Conservation (phyloP, 2,329 filamentous ascomycete genomes). For the Aspergillus oerlinghausenensis region DNA sequence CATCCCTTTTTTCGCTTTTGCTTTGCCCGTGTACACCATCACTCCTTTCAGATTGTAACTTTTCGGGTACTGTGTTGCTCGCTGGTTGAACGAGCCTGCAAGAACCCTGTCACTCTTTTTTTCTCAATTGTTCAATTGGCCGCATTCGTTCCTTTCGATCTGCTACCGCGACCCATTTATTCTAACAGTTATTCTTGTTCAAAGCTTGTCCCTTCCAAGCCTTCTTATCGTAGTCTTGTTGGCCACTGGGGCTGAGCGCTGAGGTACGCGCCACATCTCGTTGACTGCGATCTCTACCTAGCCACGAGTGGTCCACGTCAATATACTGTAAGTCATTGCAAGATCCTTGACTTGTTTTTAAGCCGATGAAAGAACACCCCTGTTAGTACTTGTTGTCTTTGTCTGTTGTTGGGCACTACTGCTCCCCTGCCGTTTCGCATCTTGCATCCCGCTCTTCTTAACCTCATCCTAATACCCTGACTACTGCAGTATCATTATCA, state of each 20-base stretch:
- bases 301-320: neutral
- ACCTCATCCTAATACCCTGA: neutral
- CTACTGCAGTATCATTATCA: neutral
- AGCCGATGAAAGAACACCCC: neutral
- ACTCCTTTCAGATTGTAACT: neutral
- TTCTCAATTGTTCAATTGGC: neutral
- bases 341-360: neutral
- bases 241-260: neutral
- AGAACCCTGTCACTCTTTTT: neutral
- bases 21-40: neutral
- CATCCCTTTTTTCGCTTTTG: neutral
- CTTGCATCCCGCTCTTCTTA: neutral
- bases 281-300: neutral
- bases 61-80: neutral
- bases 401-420: neutral
- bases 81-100: neutral
- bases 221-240: neutral
- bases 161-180: neutral
- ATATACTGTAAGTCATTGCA: neutral
- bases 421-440: neutral
- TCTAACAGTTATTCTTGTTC: neutral
- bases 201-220: neutral
- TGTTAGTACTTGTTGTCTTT: neutral
- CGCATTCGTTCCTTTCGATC: neutral
- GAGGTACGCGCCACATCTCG: slow-evolving; percentile 6